A percentile compares a stretch with the other conserved stretches of the same genome.
phyloP scores from a whole-genome alignment of 805 yeast genomes.

The Metschnikowia chrysomelidarum region DNA sequence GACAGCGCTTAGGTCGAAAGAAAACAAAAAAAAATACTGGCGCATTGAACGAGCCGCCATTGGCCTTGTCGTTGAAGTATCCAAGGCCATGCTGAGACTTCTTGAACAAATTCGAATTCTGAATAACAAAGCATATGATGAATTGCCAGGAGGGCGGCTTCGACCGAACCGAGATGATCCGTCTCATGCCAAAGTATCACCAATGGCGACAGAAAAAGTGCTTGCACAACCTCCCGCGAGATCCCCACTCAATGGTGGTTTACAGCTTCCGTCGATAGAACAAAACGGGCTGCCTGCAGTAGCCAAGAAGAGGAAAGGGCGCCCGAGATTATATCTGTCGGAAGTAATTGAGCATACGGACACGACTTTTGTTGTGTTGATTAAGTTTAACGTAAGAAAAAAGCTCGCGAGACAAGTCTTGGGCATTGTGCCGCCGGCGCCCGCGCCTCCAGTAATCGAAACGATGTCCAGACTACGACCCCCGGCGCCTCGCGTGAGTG shows the following conservation, averaged over 20 bases:
- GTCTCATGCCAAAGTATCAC: too few relatives aligned
- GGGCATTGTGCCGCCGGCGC: slow-evolving; percentile 3
- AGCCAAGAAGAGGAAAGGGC: slow-evolving; percentile 6
- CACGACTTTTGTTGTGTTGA: slow-evolving; percentile 7
- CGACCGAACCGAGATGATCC: slow-evolving; percentile 9
- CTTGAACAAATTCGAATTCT: slow-evolving; percentile 20
- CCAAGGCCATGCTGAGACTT: slow-evolving; percentile 11
- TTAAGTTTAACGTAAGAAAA: slow-evolving; percentile 16
- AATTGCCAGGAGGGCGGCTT: slow-evolving; percentile 15
- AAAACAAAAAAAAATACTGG: too few relatives aligned
- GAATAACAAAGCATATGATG: slow-evolving; percentile 19
- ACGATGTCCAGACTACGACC: slow-evolving; percentile 7
- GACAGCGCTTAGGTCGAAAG: too few relatives aligned
- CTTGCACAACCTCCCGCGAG: too few relatives aligned
- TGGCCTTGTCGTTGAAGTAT: neutral
- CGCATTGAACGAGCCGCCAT: too few relatives aligned
- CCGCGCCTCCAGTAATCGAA: slow-evolving; percentile 3
- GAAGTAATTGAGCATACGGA: slow-evolving; percentile 5
- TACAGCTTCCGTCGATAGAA: too few relatives aligned
- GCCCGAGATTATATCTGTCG: slow-evolving; percentile 16
- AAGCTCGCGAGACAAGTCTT: slow-evolving; percentile 12
- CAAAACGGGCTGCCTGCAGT: neutral
- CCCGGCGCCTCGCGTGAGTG: slow-evolving; percentile 1
- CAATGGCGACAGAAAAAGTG: too few relatives aligned
- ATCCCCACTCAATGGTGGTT: too few relatives aligned